These are phyloP conservation scores for Monosporascus sp. DNA, from an alignment of 2,329 filamentous ascomycete species.

Conservation along the genomic window DNA sequence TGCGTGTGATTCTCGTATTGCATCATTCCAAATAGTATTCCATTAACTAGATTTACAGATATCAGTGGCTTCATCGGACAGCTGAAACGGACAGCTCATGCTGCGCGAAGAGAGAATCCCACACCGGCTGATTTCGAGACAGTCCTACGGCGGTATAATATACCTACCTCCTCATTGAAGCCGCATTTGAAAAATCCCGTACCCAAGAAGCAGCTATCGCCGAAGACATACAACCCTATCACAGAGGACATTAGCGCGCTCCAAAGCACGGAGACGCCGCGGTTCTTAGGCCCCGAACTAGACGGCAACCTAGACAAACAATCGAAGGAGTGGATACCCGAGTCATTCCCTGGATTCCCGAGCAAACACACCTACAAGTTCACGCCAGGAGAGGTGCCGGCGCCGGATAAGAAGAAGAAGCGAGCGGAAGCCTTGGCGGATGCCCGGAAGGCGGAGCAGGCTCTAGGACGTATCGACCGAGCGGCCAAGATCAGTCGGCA, in stretches of 20 bases:
- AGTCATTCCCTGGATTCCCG: conserved; percentile 55
- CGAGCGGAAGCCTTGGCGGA: conserved; percentile 54
- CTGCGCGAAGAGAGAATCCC: conserved; percentile 46
- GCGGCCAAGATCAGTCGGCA: conserved; percentile 60
- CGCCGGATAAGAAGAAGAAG: conserved; percentile 48
- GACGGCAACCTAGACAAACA: conserved; percentile 54
- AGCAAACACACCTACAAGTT: conserved; percentile 60
- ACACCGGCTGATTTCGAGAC: conserved; percentile 53
- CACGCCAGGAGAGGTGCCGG: conserved; percentile 38
- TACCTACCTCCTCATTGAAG: conserved; percentile 45
- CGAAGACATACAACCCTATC: conserved; percentile 32
- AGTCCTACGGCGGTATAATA: conserved; percentile 45
- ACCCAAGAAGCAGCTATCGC: conserved; percentile 30
- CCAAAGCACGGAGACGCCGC: conserved; percentile 29
- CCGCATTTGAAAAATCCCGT: conserved; percentile 53
- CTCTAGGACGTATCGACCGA: conserved; percentile 52
- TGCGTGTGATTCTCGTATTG: conserved; percentile 27
- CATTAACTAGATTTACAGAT: conserved; percentile 34
- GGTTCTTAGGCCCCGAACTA: conserved; percentile 47
- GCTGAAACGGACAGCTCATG: conserved; percentile 40
- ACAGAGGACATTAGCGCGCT: conserved; percentile 34
- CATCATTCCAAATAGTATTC: neutral
- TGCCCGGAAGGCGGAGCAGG: conserved; percentile 57
- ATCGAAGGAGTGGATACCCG: conserved; percentile 50
- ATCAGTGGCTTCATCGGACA: conserved; percentile 43